Conservation (phyloP, 257 asterid species). For the Lantana camara region DNA sequence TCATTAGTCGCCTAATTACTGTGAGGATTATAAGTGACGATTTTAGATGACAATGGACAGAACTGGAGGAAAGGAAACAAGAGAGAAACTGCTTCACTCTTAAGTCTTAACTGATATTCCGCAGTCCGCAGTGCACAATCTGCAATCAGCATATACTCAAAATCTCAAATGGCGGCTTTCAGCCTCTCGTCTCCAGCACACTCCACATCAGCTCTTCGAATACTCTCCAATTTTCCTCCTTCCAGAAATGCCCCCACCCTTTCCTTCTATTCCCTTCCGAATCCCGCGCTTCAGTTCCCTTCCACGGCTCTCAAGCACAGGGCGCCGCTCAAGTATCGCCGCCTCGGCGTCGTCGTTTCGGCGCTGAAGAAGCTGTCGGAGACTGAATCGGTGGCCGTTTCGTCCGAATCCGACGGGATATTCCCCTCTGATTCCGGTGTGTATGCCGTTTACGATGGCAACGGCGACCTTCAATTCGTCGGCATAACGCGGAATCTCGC, state of each 20-base stretch:
- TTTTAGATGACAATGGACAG: slow-evolving; percentile 12
- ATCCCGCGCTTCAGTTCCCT: slow-evolving; percentile 38
- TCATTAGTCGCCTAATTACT: too few species aligned
- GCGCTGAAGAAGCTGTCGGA: slow-evolving; percentile 76
- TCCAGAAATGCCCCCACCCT: slow-evolving; percentile 39
- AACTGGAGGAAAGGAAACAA: slow-evolving; percentile 10
- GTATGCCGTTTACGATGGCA: slow-evolving; percentile 68
- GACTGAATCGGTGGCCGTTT: slow-evolving; percentile 52
- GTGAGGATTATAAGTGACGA: background rate
- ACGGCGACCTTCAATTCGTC: slow-evolving; percentile 74
- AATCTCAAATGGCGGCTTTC: slow-evolving; percentile 17
- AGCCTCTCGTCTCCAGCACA: background rate
- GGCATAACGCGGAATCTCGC: slow-evolving; percentile 88
- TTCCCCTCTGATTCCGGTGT: slow-evolving; percentile 80
- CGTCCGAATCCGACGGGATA: slow-evolving; percentile 46
- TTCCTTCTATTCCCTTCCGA: slow-evolving; percentile 43
- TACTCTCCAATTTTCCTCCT: slow-evolving; percentile 28
- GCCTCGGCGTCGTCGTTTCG: slow-evolving; percentile 47
- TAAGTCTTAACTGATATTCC: slow-evolving; percentile 9
- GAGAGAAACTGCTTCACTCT: background rate
- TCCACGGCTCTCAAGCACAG: slow-evolving; percentile 36
- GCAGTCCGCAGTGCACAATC: background rate
- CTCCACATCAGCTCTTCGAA: slow-evolving; percentile 23
- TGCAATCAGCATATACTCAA: background rate
- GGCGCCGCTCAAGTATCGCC: slow-evolving; percentile 33